Percentiles rank a stretch among this genome's conserved stretches.
Conservation (phyloP, 192 early-diverging fungal genomes). For the Ambispora gerdemannii region DNA sequence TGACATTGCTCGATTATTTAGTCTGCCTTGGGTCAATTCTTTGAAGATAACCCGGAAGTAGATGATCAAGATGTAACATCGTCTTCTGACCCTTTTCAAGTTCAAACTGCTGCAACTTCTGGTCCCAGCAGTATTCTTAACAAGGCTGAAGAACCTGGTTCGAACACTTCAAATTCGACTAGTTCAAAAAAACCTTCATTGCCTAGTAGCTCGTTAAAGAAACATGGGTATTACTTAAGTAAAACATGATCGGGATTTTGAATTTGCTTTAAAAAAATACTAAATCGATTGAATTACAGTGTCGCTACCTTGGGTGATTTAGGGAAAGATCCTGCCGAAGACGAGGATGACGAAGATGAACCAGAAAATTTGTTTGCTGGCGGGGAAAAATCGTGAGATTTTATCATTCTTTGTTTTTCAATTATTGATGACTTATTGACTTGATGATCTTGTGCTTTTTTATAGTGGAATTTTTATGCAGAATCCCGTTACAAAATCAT, state of each 20-base stretch:
- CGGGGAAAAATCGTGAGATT: constrained; percentile 87
- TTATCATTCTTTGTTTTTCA: background rate
- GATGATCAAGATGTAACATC: no score
- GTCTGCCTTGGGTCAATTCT: constrained; percentile 67
- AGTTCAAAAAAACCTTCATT: background rate
- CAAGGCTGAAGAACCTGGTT: background rate
- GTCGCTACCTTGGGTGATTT: constrained; percentile 52
- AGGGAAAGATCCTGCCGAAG: constrained; percentile 33
- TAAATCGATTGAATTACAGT: no score
- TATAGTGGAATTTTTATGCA: constrained; percentile 34
- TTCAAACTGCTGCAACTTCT: no score
- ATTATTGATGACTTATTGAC: background rate
- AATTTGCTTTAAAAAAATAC: no score
- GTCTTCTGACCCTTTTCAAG: no score
- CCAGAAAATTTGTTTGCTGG: constrained; percentile 81
- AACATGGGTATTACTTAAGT: background rate
- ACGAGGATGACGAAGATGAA: constrained; percentile 47
- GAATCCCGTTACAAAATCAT: constrained; percentile 44
- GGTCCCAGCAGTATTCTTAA: background rate
- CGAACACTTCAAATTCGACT: background rate
- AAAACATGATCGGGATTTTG: no score
- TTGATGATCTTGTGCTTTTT: background rate
- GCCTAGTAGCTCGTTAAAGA: background rate
- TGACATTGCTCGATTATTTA: constrained; percentile 21
- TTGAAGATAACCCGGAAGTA: constrained; percentile 58